phyloP scores from a whole-genome alignment of 148 eudicot species.

The Cornus florida region DNA sequence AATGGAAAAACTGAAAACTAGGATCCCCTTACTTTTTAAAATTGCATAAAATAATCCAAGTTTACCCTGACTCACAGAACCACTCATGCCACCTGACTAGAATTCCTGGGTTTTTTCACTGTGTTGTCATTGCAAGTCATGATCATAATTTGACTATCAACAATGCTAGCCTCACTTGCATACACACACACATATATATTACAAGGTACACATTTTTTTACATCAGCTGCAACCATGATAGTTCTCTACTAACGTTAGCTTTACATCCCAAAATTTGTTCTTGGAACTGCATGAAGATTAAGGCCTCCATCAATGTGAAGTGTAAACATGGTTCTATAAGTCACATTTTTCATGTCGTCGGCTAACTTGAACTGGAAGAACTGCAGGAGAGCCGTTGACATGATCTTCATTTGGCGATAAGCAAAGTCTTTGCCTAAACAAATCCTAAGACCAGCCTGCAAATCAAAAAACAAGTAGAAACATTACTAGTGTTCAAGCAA shows the following conservation, averaged over 20 bases:
- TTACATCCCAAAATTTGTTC: constrained; percentile 16
- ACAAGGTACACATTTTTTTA: background rate
- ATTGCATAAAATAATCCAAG: too few species aligned
- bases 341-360: constrained; percentile 42
- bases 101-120: too few species aligned
- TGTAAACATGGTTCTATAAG: constrained; percentile 69
- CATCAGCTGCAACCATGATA: background rate
- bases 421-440: constrained; percentile 86
- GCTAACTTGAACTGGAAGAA: constrained; percentile 57
- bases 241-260: background rate
- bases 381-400: constrained; percentile 46
- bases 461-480: background rate
- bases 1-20: too few species aligned
- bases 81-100: too few species aligned
- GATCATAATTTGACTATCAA: background rate
- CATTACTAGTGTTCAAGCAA: background rate
- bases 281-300: constrained; percentile 53
- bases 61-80: too few species aligned
- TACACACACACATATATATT: too few species aligned
- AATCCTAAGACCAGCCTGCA: constrained; percentile 74
- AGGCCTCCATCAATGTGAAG: constrained; percentile 75
- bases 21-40: too few species aligned
- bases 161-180: background rate
- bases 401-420: constrained; percentile 83
- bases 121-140: background rate